phyloP scores from a whole-genome alignment of 75 land plant species.

The Pinus taeda region DNA sequence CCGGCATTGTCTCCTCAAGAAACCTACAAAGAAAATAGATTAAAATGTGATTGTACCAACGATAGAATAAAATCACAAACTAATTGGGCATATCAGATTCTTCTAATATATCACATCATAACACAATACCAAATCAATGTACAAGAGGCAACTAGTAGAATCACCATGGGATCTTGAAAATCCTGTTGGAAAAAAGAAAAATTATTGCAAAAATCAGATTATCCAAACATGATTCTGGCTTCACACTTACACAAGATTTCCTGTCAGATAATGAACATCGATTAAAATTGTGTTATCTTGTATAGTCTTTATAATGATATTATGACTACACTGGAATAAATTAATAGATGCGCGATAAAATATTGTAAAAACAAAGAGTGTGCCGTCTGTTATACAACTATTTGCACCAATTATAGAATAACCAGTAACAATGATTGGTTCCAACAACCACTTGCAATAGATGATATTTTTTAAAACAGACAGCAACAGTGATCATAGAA shows the following conservation, averaged over 20 bases:
- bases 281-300: too few relatives aligned
- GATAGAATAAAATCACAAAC: not conserved
- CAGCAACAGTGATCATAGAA: not conserved
- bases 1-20: not conserved
- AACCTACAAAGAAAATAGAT: not conserved
- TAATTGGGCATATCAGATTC: too few relatives aligned
- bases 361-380: too few relatives aligned
- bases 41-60: not conserved
- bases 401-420: too few relatives aligned
- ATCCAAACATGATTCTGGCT: not conserved
- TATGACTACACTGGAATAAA: too few relatives aligned
- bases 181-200: not conserved
- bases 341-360: too few relatives aligned
- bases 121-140: not conserved
- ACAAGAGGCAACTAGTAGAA: not conserved
- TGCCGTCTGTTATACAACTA: too few relatives aligned
- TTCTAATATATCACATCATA: not conserved
- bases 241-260: not conserved
- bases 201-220: not conserved
- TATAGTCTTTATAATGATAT: too few relatives aligned
- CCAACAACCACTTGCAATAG: not conserved
- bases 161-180: not conserved
- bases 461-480: not conserved
- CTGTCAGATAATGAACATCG: not conserved
- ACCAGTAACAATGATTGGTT: too few relatives aligned